Evolutionary conservation across 164 flowering plant genomes (phyloP), one percentile per base, ranked within the genome.

Genomic region (Malania oleifera): DNA sequence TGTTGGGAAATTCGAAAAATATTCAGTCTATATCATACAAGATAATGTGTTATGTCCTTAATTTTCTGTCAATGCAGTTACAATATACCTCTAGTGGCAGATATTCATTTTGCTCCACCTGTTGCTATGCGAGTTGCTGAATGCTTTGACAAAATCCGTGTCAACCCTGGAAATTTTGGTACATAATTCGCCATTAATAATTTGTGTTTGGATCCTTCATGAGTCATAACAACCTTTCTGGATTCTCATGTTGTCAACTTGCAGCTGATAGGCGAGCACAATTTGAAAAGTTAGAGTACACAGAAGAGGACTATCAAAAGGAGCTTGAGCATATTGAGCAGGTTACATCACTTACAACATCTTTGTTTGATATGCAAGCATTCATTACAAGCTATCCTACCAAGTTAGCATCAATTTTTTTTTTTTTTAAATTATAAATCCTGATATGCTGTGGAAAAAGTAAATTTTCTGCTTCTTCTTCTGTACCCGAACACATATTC

Each of bases 121-220:
- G 80, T 92, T 71, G 98, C 98, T 20, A 15, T 92, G 75, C 72
- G 98, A 65, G 96, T 92, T 52, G 88, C 98, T 62, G 98, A 92
- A 63, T 92, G 98, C 73, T 89, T 89, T 72, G 96, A 92, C 68
- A 92, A 92, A 73, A 92, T 92, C 66, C 95, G 98, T 57, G 96
- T 92, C 62, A 92, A 92, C 71, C 98, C 98, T 10, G 98, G 96
- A 70, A 92, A 92, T 62, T 92, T 89, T 64, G 98, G 98, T 92
- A 81, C 24, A 17, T 37, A 28, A 5, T 35, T 49, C 13, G 3
- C 38, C 48, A 40, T 57, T 26, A 19, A 0, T 49, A 2, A 18
- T 55, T 57, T 43, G 3, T 17, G 51, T 56, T 52, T 49, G 20
- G 27, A 18, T n/a, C n/a, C n/a, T n/a, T n/a, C n/a, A n/a, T 58